Evolutionary conservation across 495 filamentous ascomycete genomes (phyloP).

Genomic region (Chaetomium tenue): DNA sequence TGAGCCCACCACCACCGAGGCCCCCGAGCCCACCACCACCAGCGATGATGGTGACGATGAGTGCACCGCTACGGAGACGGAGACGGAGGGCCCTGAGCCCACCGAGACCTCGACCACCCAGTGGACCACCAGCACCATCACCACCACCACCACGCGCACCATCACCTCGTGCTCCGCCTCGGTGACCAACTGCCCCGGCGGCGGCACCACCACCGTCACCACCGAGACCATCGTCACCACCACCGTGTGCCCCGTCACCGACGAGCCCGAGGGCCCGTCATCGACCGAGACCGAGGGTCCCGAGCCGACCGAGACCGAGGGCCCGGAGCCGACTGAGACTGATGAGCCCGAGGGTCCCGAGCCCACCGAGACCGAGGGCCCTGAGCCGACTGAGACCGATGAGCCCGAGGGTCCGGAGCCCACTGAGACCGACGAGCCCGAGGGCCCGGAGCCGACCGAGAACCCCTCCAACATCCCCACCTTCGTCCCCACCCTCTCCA

Average conservation of each 20-base stretch:
- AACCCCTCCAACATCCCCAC: constrained; percentile 1
- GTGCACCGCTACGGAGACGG: constrained; percentile 12
- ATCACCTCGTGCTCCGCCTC: constrained; percentile 56
- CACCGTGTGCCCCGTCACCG: constrained; percentile 30
- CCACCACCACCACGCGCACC: constrained; percentile 56
- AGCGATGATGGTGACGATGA: constrained; percentile 10
- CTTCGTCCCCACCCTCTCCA: constrained; percentile 15
- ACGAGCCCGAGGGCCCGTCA: constrained; percentile 25
- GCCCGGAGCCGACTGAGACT: background rate
- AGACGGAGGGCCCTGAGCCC: constrained; percentile 9
- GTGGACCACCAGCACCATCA: constrained; percentile 57
- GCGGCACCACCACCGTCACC: constrained; percentile 45
- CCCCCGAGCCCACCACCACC: constrained; percentile 18
- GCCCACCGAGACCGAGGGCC: background rate
- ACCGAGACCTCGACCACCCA: constrained; percentile 17
- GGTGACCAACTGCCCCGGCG: constrained; percentile 57
- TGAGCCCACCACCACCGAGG: constrained; percentile 3
- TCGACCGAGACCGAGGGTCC: constrained; percentile 22
- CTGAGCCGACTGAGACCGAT: background rate
- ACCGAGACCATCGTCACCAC: constrained; percentile 52
- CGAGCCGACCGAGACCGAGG: constrained; percentile 11
- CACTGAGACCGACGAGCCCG: constrained; percentile 34
- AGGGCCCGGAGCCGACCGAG: background rate
- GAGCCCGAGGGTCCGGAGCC: background rate
- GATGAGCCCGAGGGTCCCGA: background rate